Evolutionary conservation across 768 basidiomycete species (phyloP).

Genomic region (Mycena pura): DNA sequence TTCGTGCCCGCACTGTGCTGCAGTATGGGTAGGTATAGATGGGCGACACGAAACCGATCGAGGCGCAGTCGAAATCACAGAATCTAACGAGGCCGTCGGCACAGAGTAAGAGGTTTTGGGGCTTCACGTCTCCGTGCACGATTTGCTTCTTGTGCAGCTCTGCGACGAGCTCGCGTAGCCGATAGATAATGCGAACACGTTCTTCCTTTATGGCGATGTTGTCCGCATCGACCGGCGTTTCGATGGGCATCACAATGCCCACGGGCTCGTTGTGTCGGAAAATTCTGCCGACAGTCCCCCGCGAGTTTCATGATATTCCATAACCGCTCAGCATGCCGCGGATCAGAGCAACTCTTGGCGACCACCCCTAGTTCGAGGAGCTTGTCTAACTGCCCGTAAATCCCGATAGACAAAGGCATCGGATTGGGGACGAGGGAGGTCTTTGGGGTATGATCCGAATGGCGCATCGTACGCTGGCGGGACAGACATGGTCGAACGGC

Average conservation of each 20-base stretch:
- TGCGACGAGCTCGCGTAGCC: neutral
- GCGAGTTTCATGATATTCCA: neutral
- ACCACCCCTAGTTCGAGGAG: neutral
- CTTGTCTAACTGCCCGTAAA: neutral
- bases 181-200: neutral
- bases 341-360: neutral
- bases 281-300: conserved; percentile 1
- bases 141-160: neutral
- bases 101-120: neutral
- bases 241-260: neutral
- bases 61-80: conserved; percentile 7
- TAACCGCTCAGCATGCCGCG: neutral
- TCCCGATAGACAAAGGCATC: neutral
- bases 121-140: conserved; percentile 8
- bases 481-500: too few species aligned
- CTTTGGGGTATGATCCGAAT: neutral
- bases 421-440: neutral
- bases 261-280: neutral
- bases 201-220: neutral
- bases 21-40: neutral
- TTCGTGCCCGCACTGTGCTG: neutral
- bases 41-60: neutral
- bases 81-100: neutral
- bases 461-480: neutral
- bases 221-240: neutral